These are phyloP conservation scores for Persicaria tinctoria DNA, from an alignment of 148 eudicot species.

Conservation along the genomic window DNA sequence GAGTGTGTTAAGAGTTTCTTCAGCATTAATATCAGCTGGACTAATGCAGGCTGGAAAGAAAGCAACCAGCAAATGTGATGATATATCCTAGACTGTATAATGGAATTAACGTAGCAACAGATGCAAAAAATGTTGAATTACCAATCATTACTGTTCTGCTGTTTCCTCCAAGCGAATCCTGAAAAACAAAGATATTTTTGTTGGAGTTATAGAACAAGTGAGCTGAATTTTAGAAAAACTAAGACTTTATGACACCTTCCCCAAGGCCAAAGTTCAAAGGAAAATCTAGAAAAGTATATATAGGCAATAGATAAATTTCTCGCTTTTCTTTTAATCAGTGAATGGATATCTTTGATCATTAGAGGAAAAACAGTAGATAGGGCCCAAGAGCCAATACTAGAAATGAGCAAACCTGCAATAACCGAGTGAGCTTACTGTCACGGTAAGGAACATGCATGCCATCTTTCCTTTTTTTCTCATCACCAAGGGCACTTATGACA, in stretches of 20 bases:
- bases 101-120: conserved; percentile 8
- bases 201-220: background rate
- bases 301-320: background rate
- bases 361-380: background rate
- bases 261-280: background rate
- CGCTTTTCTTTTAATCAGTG: background rate
- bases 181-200: conserved; percentile 16
- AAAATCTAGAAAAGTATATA: background rate
- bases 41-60: conserved; percentile 82
- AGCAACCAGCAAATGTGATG: conserved; percentile 3
- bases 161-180: conserved; percentile 99
- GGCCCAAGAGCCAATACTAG: background rate
- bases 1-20: conserved; percentile 95
- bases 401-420: conserved; percentile 65
- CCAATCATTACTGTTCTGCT: conserved; percentile 99
- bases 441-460: conserved; percentile 95
- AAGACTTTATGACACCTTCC: background rate
- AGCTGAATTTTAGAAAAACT: background rate
- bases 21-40: conserved; percentile 98
- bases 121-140: conserved; percentile 19
- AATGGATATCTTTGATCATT: background rate
- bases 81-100: background rate
- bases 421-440: conserved; percentile 96
- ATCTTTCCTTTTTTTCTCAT: conserved; percentile 95
- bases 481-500: conserved; percentile 98